Conservation (phyloP, 192 early-diverging fungal species). For the Funneliformis mosseae region DNA sequence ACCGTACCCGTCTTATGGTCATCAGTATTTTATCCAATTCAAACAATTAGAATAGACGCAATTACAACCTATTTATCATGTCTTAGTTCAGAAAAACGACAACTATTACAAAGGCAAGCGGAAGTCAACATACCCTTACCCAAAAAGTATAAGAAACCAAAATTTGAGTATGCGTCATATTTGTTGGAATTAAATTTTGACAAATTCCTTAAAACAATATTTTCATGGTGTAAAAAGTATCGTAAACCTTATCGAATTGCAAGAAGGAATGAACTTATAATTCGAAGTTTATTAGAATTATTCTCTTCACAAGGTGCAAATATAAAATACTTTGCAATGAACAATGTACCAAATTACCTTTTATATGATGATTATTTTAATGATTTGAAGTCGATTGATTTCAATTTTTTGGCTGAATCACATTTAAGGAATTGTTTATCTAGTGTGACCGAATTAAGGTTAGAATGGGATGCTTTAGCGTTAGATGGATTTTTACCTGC, state of each 20-base stretch:
- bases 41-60: not conserved
- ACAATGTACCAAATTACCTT: not conserved
- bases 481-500: constrained; percentile 4
- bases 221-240: constrained; percentile 12
- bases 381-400: constrained; percentile 2
- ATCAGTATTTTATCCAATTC: constrained; percentile 5
- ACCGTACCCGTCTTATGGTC: constrained; percentile 11
- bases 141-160: not conserved
- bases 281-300: constrained; percentile 9
- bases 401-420: not conserved
- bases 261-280: not conserved
- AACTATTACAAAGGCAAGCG: not conserved
- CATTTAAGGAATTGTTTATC: not conserved
- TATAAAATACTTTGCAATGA: constrained; percentile 9
- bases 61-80: constrained; percentile 4
- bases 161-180: not conserved
- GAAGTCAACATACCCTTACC: not conserved
- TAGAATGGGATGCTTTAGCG: constrained; percentile 19
- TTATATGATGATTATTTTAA: constrained; percentile 10
- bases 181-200: constrained; percentile 23
- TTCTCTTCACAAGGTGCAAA: not conserved
- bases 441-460: not conserved
- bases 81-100: not conserved
- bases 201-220: constrained; percentile 13
- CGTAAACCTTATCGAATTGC: not conserved